Percentiles rank a stretch among this genome's conserved stretches.
phyloP scores from a whole-genome alignment of 2,329 filamentous ascomycete genomes.

The Aspergillus ibericus region DNA sequence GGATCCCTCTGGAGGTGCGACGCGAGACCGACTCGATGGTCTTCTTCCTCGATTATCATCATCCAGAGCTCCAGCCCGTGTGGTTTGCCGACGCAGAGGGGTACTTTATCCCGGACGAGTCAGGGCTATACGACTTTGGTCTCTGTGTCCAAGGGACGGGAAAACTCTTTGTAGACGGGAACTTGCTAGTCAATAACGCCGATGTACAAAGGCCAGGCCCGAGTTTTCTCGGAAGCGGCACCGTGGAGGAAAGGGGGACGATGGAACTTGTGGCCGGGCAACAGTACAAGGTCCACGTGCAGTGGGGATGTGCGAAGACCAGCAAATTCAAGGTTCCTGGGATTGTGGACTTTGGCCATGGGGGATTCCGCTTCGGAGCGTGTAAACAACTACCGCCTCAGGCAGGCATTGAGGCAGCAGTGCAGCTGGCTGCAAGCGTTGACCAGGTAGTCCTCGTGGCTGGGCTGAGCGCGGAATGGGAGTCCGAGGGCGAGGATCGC shows the following conservation, averaged over 20 bases:
- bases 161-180: slow-evolving; percentile 61
- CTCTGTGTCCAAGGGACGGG: slow-evolving; percentile 62
- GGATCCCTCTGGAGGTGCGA: slow-evolving; percentile 52
- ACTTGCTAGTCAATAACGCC: slow-evolving; percentile 63
- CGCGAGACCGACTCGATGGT: slow-evolving; percentile 42
- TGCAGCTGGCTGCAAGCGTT: slow-evolving; percentile 63
- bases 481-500: slow-evolving; percentile 65
- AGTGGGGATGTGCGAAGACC: slow-evolving; percentile 58
- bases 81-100: slow-evolving; percentile 41
- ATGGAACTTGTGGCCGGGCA: slow-evolving; percentile 57
- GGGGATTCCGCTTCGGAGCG: slow-evolving; percentile 61
- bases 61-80: slow-evolving; percentile 49
- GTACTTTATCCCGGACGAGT: slow-evolving; percentile 57
- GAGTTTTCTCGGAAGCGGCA: slow-evolving; percentile 63
- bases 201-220: slow-evolving; percentile 61
- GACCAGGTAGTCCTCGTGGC: slow-evolving; percentile 75
- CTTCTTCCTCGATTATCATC: slow-evolving; percentile 52
- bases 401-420: slow-evolving; percentile 45
- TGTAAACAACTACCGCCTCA: slow-evolving; percentile 39
- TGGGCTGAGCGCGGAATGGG: slow-evolving; percentile 60
- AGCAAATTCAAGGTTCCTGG: slow-evolving; percentile 52
- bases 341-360: slow-evolving; percentile 53
- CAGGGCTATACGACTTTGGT: slow-evolving; percentile 61
- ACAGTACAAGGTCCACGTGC: slow-evolving; percentile 57
- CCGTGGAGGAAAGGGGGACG: slow-evolving; percentile 59